Evolutionary conservation across 805 yeast species (phyloP).

Genomic region (Wickerhamiella spandovensis): DNA sequence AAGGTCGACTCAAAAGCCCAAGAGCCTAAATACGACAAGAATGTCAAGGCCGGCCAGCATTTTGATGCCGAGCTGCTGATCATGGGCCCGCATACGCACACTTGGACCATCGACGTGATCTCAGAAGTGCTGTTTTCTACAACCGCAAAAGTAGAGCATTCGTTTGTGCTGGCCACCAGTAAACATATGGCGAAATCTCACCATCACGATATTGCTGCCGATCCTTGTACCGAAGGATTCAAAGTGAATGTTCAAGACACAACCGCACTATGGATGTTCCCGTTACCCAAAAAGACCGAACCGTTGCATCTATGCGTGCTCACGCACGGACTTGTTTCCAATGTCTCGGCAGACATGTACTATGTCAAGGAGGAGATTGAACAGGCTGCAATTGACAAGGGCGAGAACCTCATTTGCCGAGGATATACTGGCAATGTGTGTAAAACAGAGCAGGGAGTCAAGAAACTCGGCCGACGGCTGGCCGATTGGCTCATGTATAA

Average conservation of each 20-base stretch:
- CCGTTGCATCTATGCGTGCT: conserved; percentile 75
- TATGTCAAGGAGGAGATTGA: conserved; percentile 74
- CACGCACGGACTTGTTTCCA: conserved; percentile 89
- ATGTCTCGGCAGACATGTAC: conserved; percentile 79
- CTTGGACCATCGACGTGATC: conserved; percentile 70
- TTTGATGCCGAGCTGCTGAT: conserved; percentile 43
- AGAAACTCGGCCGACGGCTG: conserved; percentile 66
- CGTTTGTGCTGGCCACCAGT: conserved; percentile 36
- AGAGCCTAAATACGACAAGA: conserved; percentile 32
- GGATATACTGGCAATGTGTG: conserved; percentile 79
- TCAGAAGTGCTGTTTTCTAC: conserved; percentile 69
- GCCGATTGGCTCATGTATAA: conserved; percentile 58
- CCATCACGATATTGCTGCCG: conserved; percentile 4
- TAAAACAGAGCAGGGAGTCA: conserved; percentile 78
- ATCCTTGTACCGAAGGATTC: conserved; percentile 6
- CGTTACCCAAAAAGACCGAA: conserved; percentile 34
- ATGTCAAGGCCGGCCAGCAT: conserved; percentile 58
- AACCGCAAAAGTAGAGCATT: conserved; percentile 54
- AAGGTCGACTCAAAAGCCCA: conserved; percentile 24
- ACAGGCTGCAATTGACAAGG: conserved; percentile 27
- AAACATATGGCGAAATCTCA: conserved; percentile 14
- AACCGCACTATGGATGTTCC: conserved; percentile 60
- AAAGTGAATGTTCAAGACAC: conserved; percentile 38
- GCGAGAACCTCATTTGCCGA: conserved; percentile 61
- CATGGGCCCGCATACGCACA: conserved; percentile 33